phyloP scores from a whole-genome alignment of 192 early-diverging fungal species.

The Diversispora epigaea region DNA sequence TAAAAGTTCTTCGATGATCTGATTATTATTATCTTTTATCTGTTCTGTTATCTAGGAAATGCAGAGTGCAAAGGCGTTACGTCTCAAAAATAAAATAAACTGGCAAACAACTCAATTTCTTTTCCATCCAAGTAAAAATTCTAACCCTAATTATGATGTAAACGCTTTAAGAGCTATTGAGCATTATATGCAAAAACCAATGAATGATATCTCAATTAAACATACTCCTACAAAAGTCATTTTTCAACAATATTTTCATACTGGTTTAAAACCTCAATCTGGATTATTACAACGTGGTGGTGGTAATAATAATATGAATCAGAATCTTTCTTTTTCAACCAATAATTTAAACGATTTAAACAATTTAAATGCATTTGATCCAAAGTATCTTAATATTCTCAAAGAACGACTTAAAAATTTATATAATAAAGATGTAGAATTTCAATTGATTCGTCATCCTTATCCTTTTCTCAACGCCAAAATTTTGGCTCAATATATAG shows the following conservation, averaged over 20 bases:
- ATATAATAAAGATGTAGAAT: constrained; percentile 14
- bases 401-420: neutral
- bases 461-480: constrained; percentile 23
- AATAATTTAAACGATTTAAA: neutral
- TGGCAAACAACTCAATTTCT: constrained; percentile 16
- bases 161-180: neutral
- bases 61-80: neutral
- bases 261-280: neutral
- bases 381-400: neutral
- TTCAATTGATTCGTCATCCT: neutral
- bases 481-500: constrained; percentile 21
- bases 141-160: neutral
- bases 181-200: constrained; percentile 13
- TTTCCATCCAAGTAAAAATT: constrained; percentile 4
- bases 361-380: neutral
- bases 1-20: too few relatives aligned
- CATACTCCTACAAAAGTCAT: constrained; percentile 13
- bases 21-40: too few relatives aligned
- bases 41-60: neutral
- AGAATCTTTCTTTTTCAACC: too few relatives aligned
- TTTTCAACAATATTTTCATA: constrained; percentile 17
- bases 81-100: constrained; percentile 10
- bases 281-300: neutral
- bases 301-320: too few relatives aligned
- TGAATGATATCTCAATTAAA: constrained; percentile 1